A percentile compares a stretch with the other conserved stretches of the same genome.
phyloP scores from a whole-genome alignment of 495 filamentous ascomycete species.

The Parathielavia hyrcaniae region DNA sequence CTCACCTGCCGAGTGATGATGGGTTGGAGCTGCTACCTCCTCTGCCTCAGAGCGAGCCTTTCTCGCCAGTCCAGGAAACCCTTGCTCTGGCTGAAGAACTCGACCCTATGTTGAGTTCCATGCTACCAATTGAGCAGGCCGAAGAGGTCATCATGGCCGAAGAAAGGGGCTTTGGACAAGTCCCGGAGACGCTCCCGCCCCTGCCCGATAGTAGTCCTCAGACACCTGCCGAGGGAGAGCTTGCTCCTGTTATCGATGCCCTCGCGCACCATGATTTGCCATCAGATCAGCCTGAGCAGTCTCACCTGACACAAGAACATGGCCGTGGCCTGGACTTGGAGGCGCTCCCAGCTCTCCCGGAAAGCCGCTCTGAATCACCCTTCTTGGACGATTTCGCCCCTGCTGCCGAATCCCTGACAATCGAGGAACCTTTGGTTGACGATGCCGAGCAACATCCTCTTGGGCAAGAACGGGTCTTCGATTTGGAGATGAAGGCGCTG shows the following conservation, averaged over 20 bases:
- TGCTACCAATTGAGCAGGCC: neutral
- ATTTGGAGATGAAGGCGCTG: neutral
- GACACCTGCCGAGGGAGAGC: neutral
- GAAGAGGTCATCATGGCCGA: too few species aligned
- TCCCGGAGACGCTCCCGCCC: too few species aligned
- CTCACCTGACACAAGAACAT: too few species aligned
- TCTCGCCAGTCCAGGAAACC: neutral
- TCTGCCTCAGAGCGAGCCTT: slow-evolving; percentile 11
- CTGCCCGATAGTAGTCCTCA: neutral
- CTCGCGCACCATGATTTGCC: too few species aligned
- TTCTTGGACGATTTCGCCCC: neutral
- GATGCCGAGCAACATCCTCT: neutral
- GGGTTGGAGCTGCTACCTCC: neutral
- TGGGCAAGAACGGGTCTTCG: neutral
- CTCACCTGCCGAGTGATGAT: neutral
- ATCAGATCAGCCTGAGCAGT: too few species aligned
- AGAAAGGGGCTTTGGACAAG: too few species aligned
- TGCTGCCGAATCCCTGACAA: too few species aligned
- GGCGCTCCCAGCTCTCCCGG: neutral
- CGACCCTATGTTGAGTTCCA: neutral
- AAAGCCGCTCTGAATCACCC: slow-evolving; percentile 8
- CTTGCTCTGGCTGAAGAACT: neutral
- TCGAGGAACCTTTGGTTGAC: neutral
- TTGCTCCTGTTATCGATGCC: neutral
- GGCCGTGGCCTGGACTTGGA: neutral